Conservation (phyloP, 345 rosid species). For the Linum trigynum region DNA sequence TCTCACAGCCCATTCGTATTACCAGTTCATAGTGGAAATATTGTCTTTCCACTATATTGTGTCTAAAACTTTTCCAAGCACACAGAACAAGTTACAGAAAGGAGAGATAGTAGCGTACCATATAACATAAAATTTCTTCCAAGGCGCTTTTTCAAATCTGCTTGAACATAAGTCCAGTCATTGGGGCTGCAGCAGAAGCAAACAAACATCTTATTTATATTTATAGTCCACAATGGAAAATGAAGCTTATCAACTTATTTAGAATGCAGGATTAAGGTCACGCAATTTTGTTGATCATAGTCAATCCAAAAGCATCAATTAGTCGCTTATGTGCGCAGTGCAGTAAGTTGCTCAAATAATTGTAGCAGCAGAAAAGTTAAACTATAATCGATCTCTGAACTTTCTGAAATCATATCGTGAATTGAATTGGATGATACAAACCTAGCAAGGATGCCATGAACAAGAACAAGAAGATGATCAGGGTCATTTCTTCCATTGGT, state of each 20-base stretch:
- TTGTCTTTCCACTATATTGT: background rate
- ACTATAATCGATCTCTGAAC: no score
- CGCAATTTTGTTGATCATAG: background rate
- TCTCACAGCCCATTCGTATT: no score
- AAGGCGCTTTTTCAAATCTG: slow-evolving; percentile 81
- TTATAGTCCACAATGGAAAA: background rate
- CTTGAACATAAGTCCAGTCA: slow-evolving; percentile 92
- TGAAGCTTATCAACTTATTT: background rate
- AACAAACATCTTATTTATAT: background rate
- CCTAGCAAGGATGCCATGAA: slow-evolving; percentile 95
- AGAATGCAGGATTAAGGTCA: background rate
- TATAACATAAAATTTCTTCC: slow-evolving; percentile 79
- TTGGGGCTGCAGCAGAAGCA: slow-evolving; percentile 56
- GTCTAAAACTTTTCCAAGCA: background rate
- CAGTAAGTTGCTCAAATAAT: no score
- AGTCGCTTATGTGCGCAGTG: background rate
- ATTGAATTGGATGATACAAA: slow-evolving; percentile 19
- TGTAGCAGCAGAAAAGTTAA: no score
- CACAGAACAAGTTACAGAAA: background rate
- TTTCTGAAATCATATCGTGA: background rate
- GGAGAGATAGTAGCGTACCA: slow-evolving; percentile 32
- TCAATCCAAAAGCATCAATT: background rate
- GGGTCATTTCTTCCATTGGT: slow-evolving; percentile 43
- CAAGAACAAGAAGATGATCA: slow-evolving; percentile 98
- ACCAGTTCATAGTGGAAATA: background rate